A percentile compares a stretch with the other conserved stretches of the same genome.
These are phyloP conservation scores for Chlamydomonas applanata DNA, from an alignment of 139 green algal genomes.

Conservation along the genomic window DNA sequence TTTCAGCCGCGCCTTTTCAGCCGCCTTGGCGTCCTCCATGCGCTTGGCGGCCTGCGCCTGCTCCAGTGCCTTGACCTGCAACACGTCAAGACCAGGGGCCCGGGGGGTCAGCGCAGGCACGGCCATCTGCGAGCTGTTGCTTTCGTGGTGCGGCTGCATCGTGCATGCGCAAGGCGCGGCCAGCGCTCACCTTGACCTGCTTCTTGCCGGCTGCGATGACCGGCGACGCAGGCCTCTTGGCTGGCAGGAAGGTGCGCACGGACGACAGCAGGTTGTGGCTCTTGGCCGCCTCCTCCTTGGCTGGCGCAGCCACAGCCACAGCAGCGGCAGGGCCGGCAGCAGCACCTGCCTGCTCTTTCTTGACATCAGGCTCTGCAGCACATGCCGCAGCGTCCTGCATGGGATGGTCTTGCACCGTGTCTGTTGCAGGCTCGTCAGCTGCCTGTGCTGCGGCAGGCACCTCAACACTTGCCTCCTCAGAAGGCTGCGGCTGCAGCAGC, in stretches of 20 bases:
- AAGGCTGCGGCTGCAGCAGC: no score
- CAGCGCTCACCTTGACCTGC: constrained; percentile 41
- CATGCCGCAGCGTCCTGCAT: no score
- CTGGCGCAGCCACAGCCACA: neutral
- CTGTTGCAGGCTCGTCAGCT: no score
- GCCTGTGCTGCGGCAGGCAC: no score
- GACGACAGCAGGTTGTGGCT: constrained; percentile 61
- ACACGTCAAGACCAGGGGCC: no score
- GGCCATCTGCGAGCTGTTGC: no score
- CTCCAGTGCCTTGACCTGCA: constrained; percentile 73
- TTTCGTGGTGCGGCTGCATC: no score
- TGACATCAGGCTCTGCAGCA: no score
- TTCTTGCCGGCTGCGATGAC: constrained; percentile 60
- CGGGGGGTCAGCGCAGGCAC: no score
- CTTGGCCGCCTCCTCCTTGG: neutral
- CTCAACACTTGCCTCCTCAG: no score
- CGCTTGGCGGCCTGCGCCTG: constrained; percentile 47
- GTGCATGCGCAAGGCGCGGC: neutral
- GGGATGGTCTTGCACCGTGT: no score
- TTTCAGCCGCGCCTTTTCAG: constrained; percentile 13
- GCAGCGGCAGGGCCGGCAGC: neutral
- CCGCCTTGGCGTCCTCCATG: constrained; percentile 38
- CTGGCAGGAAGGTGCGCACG: constrained; percentile 69
- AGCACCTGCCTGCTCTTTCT: no score
- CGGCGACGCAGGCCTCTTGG: constrained; percentile 26